These are phyloP conservation scores for Exserohilum turcica DNA, from an alignment of 2,329 filamentous ascomycete genomes.

Conservation along the genomic window DNA sequence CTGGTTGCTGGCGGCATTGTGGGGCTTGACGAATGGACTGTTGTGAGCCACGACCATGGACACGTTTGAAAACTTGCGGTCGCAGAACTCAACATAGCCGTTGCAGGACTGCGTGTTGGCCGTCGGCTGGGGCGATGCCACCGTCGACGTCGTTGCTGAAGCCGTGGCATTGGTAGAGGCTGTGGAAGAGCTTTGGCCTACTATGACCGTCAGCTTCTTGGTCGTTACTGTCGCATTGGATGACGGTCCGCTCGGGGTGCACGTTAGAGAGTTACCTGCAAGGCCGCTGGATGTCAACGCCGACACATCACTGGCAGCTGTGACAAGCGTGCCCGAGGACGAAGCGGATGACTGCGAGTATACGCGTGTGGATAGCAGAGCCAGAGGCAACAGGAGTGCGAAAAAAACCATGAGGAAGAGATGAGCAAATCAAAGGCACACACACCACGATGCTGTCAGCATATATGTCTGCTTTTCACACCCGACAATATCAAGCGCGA, in stretches of 20 bases:
- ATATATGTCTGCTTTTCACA: too few species aligned
- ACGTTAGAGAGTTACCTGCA: constrained; percentile 2
- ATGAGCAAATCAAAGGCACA: too few species aligned
- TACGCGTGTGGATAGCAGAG: constrained; percentile 8
- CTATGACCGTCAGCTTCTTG: constrained; percentile 25
- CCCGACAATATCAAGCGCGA: too few species aligned
- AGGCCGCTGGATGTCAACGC: constrained; percentile 1
- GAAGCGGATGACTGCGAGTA: constrained; percentile 20
- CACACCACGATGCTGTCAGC: too few species aligned
- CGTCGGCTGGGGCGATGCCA: constrained; percentile 12
- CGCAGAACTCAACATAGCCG: constrained; percentile 43
- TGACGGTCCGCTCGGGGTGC: constrained; percentile 12
- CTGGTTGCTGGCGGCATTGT: constrained; percentile 45
- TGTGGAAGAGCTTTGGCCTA: constrained; percentile 18
- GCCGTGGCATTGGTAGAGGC: constrained; percentile 14
- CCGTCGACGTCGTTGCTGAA: constrained; percentile 15
- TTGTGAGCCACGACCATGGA: constrained; percentile 47
- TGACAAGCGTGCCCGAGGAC: constrained; percentile 5
- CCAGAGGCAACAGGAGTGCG: constrained; percentile 12
- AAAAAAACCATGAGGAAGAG: constrained; percentile 20
- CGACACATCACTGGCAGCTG: background rate
- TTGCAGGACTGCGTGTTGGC: constrained; percentile 43
- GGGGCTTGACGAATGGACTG: constrained; percentile 37
- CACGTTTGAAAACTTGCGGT: constrained; percentile 41
- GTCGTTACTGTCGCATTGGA: constrained; percentile 21